phyloP scores from a whole-genome alignment of 2,329 filamentous ascomycete genomes.

The Colletotrichum sp. region DNA sequence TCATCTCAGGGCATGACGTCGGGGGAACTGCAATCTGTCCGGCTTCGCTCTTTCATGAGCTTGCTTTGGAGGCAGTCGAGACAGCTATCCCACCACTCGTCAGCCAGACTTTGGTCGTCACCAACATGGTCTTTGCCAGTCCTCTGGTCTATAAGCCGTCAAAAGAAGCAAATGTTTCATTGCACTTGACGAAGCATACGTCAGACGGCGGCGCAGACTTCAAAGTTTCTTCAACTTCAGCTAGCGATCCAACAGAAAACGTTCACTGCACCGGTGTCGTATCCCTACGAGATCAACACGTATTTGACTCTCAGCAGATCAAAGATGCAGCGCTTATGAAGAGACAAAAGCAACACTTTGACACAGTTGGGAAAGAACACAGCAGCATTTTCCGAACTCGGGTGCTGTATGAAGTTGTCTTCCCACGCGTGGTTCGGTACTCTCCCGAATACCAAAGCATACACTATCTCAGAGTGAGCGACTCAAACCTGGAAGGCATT shows the following conservation, averaged over 20 bases:
- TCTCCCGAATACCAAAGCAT: neutral
- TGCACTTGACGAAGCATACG: neutral
- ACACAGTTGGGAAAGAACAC: neutral
- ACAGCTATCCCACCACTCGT: neutral
- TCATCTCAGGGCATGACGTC: neutral
- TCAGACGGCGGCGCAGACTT: neutral
- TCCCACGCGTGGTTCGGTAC: neutral
- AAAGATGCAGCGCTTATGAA: neutral
- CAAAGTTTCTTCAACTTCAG: neutral
- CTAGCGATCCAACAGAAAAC: neutral
- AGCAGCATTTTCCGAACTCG: neutral
- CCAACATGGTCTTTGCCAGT: neutral
- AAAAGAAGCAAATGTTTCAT: neutral
- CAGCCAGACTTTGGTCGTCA: neutral
- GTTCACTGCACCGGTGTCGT: neutral
- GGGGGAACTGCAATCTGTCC: neutral
- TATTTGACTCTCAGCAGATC: neutral
- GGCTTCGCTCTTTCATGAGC: neutral
- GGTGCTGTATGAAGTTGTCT: neutral
- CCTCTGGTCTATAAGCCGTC: neutral
- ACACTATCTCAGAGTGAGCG: neutral
- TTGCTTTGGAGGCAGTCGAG: neutral
- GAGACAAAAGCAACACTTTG: neutral
- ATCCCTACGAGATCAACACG: neutral
- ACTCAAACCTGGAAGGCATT: neutral